Base-by-base conservation (phyloP, 106 monocot species). In the Apostasia shenzhenica region DNA sequence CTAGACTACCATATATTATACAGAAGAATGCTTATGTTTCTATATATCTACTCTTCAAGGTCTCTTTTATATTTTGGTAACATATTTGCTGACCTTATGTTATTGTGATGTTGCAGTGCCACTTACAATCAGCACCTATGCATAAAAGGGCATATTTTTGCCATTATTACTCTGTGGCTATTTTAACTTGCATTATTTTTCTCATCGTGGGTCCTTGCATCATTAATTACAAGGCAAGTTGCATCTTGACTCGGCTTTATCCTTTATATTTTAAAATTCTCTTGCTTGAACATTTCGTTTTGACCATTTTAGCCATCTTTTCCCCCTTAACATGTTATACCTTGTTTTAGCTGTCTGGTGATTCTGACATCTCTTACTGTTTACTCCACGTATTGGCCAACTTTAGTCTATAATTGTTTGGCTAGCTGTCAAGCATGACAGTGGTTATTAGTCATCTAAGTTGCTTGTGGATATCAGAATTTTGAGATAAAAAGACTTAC, bases 201-300 rank as follows among this genome's bases (percentile, higher is more conserved):
- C 67, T 69, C 51, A 8, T 73, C 11, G 76, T 72, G n/a, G 73
- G 68, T 47, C 76, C 76, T 8, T 81, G 55, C 12, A n/a, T 81
- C 50, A 13, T 72, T 41, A 68, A 73, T 67, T 77, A 76, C 63
- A 81, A 77, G 11, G 72, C 64, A 54, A 72, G 57, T 53, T 63
- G 62, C 43, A 47, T 42, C 41, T 26, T 50, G 59, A 45, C 14
- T 66, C 4, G 14, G 26, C 26, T 26, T 45, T 54, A 46, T 67
- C 12, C 10, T 71, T 2, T 4, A 8, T 77, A 13, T 63, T 39
- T 42, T 5, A 0, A 8, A 61, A 61, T 39, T 8, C 8, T 61
- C 39, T 41, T 61, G 5, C 14, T 5, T 12, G 14, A 58, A 14
- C 57, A 5, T 4, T 12, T 4, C 14, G 14, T 5, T 46, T 63